Conservation (phyloP, 2,329 filamentous ascomycete species). For the Botryotinia globosa region DNA sequence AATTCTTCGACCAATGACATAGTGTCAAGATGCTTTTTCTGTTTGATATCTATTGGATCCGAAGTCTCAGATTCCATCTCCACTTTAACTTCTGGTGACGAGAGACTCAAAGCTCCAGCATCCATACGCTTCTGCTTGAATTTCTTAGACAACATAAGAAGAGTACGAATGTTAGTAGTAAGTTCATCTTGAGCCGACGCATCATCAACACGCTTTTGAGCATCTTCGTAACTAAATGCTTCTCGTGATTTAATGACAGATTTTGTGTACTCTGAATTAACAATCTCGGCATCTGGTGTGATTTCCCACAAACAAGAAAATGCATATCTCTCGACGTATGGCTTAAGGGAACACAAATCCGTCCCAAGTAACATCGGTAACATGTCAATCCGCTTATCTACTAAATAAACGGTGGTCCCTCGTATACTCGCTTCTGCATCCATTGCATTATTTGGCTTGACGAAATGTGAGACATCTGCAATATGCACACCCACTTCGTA, state of each 20-base stretch:
- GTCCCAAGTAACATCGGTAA: slow-evolving; percentile 93
- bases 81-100: slow-evolving; percentile 96
- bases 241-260: slow-evolving; percentile 96
- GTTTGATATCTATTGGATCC: slow-evolving; percentile 93
- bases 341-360: slow-evolving; percentile 93
- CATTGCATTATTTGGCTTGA: slow-evolving; percentile 96
- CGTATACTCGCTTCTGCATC: slow-evolving; percentile 90
- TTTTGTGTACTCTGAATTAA: slow-evolving; percentile 87
- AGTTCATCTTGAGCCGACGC: slow-evolving; percentile 81
- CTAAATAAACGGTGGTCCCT: slow-evolving; percentile 94
- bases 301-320: slow-evolving; percentile 90
- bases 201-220: slow-evolving; percentile 92
- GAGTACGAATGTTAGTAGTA: slow-evolving; percentile 81
- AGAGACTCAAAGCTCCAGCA: slow-evolving; percentile 89
- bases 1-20: slow-evolving; percentile 99
- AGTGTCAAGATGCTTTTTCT: slow-evolving; percentile 88
- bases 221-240: slow-evolving; percentile 96
- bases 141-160: slow-evolving; percentile 87
- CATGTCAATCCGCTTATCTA: slow-evolving; percentile 99
- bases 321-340: slow-evolving; percentile 91
- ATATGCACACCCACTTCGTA: slow-evolving; percentile 97
- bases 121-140: slow-evolving; percentile 95
- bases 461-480: slow-evolving; percentile 98
- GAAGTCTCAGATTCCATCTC: slow-evolving; percentile 94
- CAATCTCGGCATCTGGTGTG: slow-evolving; percentile 77